Conservation (phyloP, 164 flowering plant species). For the Dillenia suffruticosa region DNA sequence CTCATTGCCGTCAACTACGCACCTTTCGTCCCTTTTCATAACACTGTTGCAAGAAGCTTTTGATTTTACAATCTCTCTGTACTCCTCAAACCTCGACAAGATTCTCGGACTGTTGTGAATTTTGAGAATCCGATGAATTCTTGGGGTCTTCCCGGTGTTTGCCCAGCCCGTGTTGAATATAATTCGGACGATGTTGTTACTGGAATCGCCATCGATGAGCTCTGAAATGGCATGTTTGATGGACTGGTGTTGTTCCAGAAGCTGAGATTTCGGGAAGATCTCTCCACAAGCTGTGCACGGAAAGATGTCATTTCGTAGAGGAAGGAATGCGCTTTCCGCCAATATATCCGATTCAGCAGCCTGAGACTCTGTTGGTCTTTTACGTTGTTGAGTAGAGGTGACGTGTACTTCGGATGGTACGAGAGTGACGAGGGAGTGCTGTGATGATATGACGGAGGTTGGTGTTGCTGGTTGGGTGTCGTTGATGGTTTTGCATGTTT, state of each 20-base stretch:
- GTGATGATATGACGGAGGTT: constrained; percentile 15
- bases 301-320: constrained; percentile 55
- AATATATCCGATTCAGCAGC: constrained; percentile 34
- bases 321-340: constrained; percentile 31
- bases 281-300: constrained; percentile 80
- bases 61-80: constrained; percentile 56
- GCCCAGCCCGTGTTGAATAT: constrained; percentile 79
- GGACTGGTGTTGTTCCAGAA: constrained; percentile 63
- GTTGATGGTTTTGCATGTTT: neutral
- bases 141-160: constrained; percentile 18
- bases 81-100: constrained; percentile 64
- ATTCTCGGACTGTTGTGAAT: constrained; percentile 67
- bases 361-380: constrained; percentile 5
- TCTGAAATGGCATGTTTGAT: constrained; percentile 70
- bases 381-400: constrained; percentile 7
- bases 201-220: constrained; percentile 63
- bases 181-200: constrained; percentile 65
- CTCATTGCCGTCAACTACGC: constrained; percentile 89
- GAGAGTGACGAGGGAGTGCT: constrained; percentile 6
- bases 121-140: constrained; percentile 57
- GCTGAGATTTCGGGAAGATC: constrained; percentile 43
- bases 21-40: constrained; percentile 47
- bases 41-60: constrained; percentile 36
- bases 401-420: neutral
- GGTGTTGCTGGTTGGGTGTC: constrained; percentile 20